A percentile compares a stretch with the other conserved stretches of the same genome.
phyloP scores from a whole-genome alignment of 2,329 filamentous ascomycete species.

The Scytalidium sp. region DNA sequence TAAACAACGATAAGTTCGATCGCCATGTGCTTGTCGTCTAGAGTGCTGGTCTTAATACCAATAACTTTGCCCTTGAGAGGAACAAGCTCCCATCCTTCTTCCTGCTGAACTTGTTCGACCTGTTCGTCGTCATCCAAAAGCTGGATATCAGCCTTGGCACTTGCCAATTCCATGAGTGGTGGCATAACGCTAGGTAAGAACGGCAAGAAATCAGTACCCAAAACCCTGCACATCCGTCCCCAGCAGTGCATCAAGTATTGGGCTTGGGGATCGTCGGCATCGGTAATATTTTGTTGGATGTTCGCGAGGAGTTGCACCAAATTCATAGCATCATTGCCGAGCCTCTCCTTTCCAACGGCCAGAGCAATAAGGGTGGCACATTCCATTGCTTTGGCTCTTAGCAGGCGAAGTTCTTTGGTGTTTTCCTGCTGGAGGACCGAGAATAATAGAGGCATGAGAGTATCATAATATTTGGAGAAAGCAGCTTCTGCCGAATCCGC shows the following conservation, averaged over 20 bases:
- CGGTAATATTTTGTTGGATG: conserved; percentile 83
- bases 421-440: conserved; percentile 86
- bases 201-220: conserved; percentile 85
- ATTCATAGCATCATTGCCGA: conserved; percentile 82
- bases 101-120: conserved; percentile 86
- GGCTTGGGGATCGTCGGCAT: conserved; percentile 91
- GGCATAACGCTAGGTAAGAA: conserved; percentile 94
- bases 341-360: conserved; percentile 89
- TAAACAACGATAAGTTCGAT: conserved; percentile 98
- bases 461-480: conserved; percentile 93
- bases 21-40: conserved; percentile 99
- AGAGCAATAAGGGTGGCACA: conserved; percentile 94
- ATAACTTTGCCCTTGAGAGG: conserved; percentile 98
- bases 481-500: conserved; percentile 97
- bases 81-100: conserved; percentile 96
- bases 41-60: conserved; percentile 92
- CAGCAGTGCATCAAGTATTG: conserved; percentile 98
- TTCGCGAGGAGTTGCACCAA: conserved; percentile 83
- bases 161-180: conserved; percentile 83
- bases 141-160: conserved; percentile 96
- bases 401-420: conserved; percentile 86
- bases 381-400: conserved; percentile 98
- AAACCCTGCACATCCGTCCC: conserved; percentile 96
- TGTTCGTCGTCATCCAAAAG: conserved; percentile 93
- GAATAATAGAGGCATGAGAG: conserved; percentile 91